These are phyloP conservation scores for Nannizziopsis barbatae DNA, from an alignment of 2,329 filamentous ascomycete genomes.

Conservation along the genomic window DNA sequence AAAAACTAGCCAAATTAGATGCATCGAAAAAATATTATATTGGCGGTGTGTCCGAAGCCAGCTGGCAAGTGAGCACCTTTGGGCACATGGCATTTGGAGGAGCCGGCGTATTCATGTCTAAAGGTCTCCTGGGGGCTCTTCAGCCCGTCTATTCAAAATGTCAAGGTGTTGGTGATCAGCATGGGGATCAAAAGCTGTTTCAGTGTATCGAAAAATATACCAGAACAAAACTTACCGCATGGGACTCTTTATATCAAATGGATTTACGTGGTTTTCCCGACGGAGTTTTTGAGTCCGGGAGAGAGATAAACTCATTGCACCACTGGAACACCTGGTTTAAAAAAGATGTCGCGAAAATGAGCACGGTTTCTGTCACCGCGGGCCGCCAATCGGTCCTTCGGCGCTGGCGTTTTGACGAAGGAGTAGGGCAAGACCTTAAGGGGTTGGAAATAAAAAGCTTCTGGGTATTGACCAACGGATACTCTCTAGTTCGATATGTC, in stretches of 20 bases:
- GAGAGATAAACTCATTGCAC: constrained; percentile 35
- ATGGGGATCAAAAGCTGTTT: constrained; percentile 36
- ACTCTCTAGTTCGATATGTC: constrained; percentile 35
- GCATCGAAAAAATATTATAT: constrained; percentile 34
- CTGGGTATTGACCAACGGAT: constrained; percentile 37
- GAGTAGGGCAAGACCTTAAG: constrained; percentile 24
- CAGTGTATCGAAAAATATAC: constrained; percentile 34
- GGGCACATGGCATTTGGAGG: constrained; percentile 36
- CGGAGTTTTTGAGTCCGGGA: constrained; percentile 35
- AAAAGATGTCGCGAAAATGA: constrained; percentile 38
- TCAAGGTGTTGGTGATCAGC: constrained; percentile 34
- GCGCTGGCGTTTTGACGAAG: constrained; percentile 36
- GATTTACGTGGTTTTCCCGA: constrained; percentile 34
- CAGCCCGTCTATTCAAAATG: constrained; percentile 33
- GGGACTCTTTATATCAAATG: constrained; percentile 37
- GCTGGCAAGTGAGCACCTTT: constrained; percentile 35
- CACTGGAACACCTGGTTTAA: constrained; percentile 38
- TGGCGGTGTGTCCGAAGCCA: constrained; percentile 34
- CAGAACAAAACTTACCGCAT: constrained; percentile 31
- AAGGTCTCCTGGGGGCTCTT: constrained; percentile 30
- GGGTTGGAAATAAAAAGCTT: constrained; percentile 29
- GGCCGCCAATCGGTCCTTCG: constrained; percentile 34
- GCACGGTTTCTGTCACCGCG: constrained; percentile 30
- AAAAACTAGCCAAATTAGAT: constrained; percentile 32
- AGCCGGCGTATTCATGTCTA: constrained; percentile 36